Base-by-base conservation (phyloP, 179 eudicot genomes). In the Silene coronaria region DNA sequence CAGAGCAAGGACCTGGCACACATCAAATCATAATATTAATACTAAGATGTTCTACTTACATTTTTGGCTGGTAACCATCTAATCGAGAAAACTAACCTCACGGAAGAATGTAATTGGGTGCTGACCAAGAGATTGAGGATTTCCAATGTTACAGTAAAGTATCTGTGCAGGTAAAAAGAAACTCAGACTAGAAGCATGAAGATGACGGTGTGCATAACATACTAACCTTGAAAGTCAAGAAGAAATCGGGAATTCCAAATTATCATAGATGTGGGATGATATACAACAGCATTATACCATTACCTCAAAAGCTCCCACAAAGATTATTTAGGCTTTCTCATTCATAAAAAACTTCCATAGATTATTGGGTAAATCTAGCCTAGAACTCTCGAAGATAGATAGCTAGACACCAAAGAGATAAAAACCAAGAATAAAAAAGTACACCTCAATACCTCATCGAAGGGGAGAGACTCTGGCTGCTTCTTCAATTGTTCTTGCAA, bases 401-500 rank as follows among this genome's bases (percentile, higher is more conserved):
- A 13, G 53, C 12, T 24, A 21, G 62, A 34, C 13, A 48, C 28
- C 58, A 2, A 17, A 21, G 27, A 45, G 36, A 26, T 68, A 38
- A 3, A 4, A 19, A 22, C 19, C 0, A 16, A 23, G n/a, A 4
- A 51, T 6, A 24, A 11, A 26, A 13, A 28, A 26, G 83, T 36
- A 30, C 84, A 93, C 98, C 98, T 93, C 96, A 36, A 30, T 84
- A 93, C 98, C 98, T 93, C 96, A 36, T 94, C 89, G 78, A 92
- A 94, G 24, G 94, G 96, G 77, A 86, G 98, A 75, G 96, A 87
- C 7, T 42, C 76, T 24, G 98, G 96, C 28, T 88, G 82, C 48
- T 48, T 72, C 78, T 84, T 76, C 73, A 91, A 60, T 27, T 89
- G 92, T 74, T 90, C 85, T 73, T 91, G 89, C 79, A 91, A 74